Base-by-base conservation (phyloP, 2,329 filamentous ascomycete species). In the Monosporascus sp. region DNA sequence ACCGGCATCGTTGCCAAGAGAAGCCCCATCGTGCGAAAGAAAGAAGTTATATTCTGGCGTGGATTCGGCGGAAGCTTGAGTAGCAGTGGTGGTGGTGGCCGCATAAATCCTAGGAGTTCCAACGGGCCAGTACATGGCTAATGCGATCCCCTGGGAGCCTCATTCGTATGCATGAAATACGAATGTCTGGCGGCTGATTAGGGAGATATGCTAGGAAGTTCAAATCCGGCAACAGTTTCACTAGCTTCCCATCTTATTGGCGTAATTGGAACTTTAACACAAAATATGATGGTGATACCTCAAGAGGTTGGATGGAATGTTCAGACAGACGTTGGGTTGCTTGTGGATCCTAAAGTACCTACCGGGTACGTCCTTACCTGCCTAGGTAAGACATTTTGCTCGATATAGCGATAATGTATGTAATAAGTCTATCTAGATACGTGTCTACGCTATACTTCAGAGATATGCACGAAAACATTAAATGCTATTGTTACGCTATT, bases 71-170 rank as follows among this genome's bases (percentile, higher is more conserved):
- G 77, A 71, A 61, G 77, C 72, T 69, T 79, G 78, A 66, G 80
- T 82, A 73, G 84, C 89, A 74, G 80, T 88, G 63, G 88, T 88
- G 73, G 84, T 89, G 74, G 80, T 88, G 63, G 88, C 87, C 67
- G 89, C 86, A 76, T 90, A 93, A 70, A 92, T 85, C 70, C 86
- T 85, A 68, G 90, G 89, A 69, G 89, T 89, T 71, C 88, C 89
- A 71, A 91, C 83, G 67, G 90, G 90, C 90, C 90, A 95, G 80
- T 95, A 95, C 90, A 94, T 95, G 78, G 75, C 78, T 66, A 60
- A 65, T 61, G 58, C 57, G 61, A 65, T 64, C 65, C 59, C 54
- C 52, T 60, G 55, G 62, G 62, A 69, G 64, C 67, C 65, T 67
- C 66, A 68, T 68, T 64, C 65, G 63, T 53, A 50, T 62, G 51